Percentiles rank a stretch among this genome's conserved stretches.
Conservation (phyloP, 2,329 filamentous ascomycete genomes). For the Scytalidium lignicola region DNA sequence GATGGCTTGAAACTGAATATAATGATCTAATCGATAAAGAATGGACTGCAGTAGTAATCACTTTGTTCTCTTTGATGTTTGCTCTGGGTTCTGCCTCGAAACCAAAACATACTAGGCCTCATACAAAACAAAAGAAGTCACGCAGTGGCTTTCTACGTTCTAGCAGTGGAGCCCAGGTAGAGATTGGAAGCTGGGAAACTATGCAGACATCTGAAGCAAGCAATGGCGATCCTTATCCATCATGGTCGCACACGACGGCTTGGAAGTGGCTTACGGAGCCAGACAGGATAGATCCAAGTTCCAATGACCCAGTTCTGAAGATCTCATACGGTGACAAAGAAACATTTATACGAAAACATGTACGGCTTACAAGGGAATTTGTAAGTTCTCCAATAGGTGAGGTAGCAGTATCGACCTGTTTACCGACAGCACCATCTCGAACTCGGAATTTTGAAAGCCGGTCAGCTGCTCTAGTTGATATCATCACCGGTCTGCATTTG, state of each 20-base stretch:
- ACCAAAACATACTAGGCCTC: constrained; percentile 27
- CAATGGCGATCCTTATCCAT: constrained; percentile 31
- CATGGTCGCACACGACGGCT: constrained; percentile 56
- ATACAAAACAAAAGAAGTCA: constrained; percentile 31
- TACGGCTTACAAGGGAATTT: constrained; percentile 60
- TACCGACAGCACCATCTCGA: constrained; percentile 54
- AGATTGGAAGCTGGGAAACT: constrained; percentile 37
- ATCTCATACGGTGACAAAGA: constrained; percentile 42
- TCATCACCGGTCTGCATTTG: constrained; percentile 75
- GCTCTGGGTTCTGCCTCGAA: constrained; percentile 43
- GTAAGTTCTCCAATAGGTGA: constrained; percentile 54
- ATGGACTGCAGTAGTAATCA: constrained; percentile 63
- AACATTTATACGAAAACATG: constrained; percentile 45
- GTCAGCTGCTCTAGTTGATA: constrained; percentile 57
- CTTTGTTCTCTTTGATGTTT: constrained; percentile 60
- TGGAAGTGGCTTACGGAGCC: constrained; percentile 68
- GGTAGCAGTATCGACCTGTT: constrained; percentile 52
- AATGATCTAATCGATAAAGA: constrained; percentile 49
- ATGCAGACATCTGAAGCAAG: constrained; percentile 40
- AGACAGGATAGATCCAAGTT: neutral
- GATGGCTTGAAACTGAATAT: constrained; percentile 56
- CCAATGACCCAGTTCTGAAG: neutral
- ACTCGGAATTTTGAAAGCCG: constrained; percentile 49
- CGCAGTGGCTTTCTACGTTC: constrained; percentile 37
- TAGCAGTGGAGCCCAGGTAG: constrained; percentile 38